phyloP scores from a whole-genome alignment of 2,329 filamentous ascomycete genomes.

The Calycina marina region DNA sequence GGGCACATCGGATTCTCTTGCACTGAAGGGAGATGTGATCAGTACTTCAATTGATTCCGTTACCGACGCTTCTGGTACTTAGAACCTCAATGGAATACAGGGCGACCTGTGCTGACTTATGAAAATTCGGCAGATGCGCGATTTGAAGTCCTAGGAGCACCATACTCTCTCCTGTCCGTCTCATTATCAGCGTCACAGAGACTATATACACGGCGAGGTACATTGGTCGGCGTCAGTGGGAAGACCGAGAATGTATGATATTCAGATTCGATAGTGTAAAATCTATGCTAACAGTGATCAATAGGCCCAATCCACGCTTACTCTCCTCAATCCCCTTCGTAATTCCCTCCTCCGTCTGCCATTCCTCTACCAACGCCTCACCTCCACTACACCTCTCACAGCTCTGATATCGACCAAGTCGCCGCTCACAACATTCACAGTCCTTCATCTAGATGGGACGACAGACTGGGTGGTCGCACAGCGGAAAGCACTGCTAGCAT shows the following conservation, averaged over 20 bases:
- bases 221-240: slow-evolving; percentile 77
- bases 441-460: slow-evolving; percentile 82
- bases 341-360: slow-evolving; percentile 73
- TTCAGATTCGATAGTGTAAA: slow-evolving; percentile 2
- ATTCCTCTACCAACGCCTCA: slow-evolving; percentile 86
- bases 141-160: slow-evolving; percentile 85
- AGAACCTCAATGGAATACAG: slow-evolving; percentile 1
- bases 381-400: slow-evolving; percentile 75
- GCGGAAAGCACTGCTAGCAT: slow-evolving; percentile 77
- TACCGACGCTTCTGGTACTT: slow-evolving; percentile 16
- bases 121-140: slow-evolving; percentile 55
- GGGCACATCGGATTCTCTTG: slow-evolving; percentile 40
- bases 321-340: slow-evolving; percentile 69
- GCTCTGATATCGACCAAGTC: slow-evolving; percentile 82
- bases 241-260: slow-evolving; percentile 70
- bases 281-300: slow-evolving; percentile 3
- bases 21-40: slow-evolving; percentile 38
- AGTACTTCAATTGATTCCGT: slow-evolving; percentile 30
- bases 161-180: slow-evolving; percentile 87
- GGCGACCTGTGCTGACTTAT: slow-evolving; percentile 2
- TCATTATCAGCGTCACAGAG: slow-evolving; percentile 85
- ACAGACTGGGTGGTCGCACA: slow-evolving; percentile 92
- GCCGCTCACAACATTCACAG: slow-evolving; percentile 70
- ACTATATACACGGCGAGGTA: slow-evolving; percentile 83
- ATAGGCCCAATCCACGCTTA: slow-evolving; percentile 77